These are phyloP conservation scores for Elongisporangium undulatum DNA, from an alignment of 352 stramenopile genomes.

Conservation along the genomic window DNA sequence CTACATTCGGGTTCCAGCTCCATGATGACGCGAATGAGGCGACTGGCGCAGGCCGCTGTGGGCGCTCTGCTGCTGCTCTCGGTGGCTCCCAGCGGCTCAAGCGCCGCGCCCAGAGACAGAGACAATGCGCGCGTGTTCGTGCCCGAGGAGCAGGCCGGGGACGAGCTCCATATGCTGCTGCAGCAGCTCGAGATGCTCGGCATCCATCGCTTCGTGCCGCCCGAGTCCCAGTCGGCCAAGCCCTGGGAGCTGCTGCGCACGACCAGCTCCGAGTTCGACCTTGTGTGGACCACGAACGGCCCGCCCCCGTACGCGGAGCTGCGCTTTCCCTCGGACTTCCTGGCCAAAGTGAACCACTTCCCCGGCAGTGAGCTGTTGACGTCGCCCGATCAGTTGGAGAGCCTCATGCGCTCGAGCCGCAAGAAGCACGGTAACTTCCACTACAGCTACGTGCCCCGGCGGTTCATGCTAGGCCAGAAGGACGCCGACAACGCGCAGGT, in stretches of 20 bases:
- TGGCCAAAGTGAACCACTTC: slow-evolving; percentile 65
- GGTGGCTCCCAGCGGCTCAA: neutral
- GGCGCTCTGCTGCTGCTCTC: slow-evolving; percentile 9
- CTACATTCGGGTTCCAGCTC: neutral
- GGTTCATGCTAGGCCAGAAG: slow-evolving; percentile 54
- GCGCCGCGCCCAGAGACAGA: neutral
- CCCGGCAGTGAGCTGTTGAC: slow-evolving; percentile 50
- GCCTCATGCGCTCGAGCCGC: slow-evolving; percentile 42
- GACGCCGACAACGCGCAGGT: slow-evolving; percentile 40
- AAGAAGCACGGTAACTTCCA: slow-evolving; percentile 53
- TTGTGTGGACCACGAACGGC: slow-evolving; percentile 51
- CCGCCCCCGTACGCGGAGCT: slow-evolving; percentile 30
- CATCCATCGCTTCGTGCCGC: slow-evolving; percentile 40
- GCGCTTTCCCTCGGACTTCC: slow-evolving; percentile 34
- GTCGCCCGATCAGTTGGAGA: slow-evolving; percentile 30
- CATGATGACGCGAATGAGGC: slow-evolving; percentile 5
- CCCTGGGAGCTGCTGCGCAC: slow-evolving; percentile 37
- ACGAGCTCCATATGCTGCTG: slow-evolving; percentile 35
- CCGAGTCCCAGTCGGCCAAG: slow-evolving; percentile 11
- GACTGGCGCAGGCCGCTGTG: neutral
- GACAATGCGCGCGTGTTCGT: slow-evolving; percentile 41
- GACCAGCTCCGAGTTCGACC: slow-evolving; percentile 48
- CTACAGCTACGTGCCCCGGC: slow-evolving; percentile 58
- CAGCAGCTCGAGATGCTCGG: slow-evolving; percentile 48
- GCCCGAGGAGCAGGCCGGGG: slow-evolving; percentile 26